Evolutionary conservation across 2,329 filamentous ascomycete genomes (phyloP), one percentile per base, ranked within the genome.

Genomic region (Cladobotryum mycophilum): DNA sequence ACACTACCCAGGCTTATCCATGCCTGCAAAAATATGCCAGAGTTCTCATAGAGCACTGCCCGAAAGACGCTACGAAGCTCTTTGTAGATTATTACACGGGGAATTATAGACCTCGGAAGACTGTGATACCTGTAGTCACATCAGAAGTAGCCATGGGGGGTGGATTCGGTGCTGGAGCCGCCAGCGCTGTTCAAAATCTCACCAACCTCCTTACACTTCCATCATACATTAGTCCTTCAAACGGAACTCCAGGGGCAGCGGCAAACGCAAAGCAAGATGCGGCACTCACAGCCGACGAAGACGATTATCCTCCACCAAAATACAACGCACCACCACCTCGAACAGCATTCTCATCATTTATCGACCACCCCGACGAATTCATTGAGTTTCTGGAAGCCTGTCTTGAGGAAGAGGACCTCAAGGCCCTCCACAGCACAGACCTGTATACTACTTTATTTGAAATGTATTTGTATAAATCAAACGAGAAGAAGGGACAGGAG

Each of bases 11-110:
- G 81, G 87, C 91, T 1, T 96, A 95, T 64, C 79, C 83, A 15
- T 95, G 89, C 58, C 73, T 99, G 49, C 92, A 96, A 84, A 97
- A 95, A 65, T 99, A 96, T 63, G 91, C 93, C 2, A 84, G 90
- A 46, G 89, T 96, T 0, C 74, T 99, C 1, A 80, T 99, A 33
- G 88, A 93, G 59, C 84, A 99, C 67, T 92, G 89, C 58, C 84
- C 92, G 2, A 74, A 82, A 53, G 83, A 89, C 50, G 87, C 91
- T 0, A 96, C 92, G 0, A 82, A 87, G 53, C 66, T 99, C 0
- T 97, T 99, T 63, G 89, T 96, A 55, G 87, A 93, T 48, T 99
- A 97, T 66, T 99, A 96, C 64, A 96, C 89, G 0, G 90, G 89
- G 20, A 80, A 80, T 52, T 99, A 91, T 64, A 78, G 75, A 47